These are phyloP conservation scores for Petunia axillaris DNA, from an alignment of 257 asterid species.

Conservation along the genomic window DNA sequence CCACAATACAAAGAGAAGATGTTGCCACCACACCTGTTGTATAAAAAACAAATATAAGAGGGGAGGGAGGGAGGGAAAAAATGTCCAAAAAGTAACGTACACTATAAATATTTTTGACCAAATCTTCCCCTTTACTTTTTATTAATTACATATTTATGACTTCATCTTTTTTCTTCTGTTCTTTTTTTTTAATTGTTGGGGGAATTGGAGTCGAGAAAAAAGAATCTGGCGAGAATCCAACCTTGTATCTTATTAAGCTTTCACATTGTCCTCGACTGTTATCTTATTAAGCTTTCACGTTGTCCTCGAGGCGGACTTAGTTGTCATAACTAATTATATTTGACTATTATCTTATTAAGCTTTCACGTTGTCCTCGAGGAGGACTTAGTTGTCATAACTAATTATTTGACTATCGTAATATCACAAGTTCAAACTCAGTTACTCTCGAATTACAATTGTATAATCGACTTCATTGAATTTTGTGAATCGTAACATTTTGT, in stretches of 20 bases:
- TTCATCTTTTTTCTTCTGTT: neutral
- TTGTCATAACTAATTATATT: neutral
- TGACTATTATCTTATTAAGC: neutral
- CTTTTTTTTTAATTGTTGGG: constrained; percentile 15
- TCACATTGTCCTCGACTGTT: too few species aligned
- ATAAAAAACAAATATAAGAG: constrained; percentile 6
- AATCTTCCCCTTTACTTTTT: neutral
- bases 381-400: neutral
- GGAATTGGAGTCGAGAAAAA: constrained; percentile 9
- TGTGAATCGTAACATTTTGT: too few species aligned
- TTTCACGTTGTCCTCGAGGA: neutral
- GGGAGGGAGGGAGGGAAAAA: neutral
- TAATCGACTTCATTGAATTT: too few species aligned
- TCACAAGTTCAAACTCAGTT: too few species aligned
- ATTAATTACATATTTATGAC: neutral
- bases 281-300: neutral
- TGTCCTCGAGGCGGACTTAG: too few species aligned
- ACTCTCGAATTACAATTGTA: too few species aligned
- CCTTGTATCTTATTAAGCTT: too few species aligned
- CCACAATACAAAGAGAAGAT: constrained; percentile 45
- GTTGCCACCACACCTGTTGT: constrained; percentile 36
- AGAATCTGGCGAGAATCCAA: too few species aligned
- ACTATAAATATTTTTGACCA: neutral
- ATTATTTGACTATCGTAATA: too few species aligned
- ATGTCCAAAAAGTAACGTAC: constrained; percentile 41